Evolutionary conservation across 225 moss, liverwort and hornwort species (phyloP).

Genomic region (Climacium dendroides): DNA sequence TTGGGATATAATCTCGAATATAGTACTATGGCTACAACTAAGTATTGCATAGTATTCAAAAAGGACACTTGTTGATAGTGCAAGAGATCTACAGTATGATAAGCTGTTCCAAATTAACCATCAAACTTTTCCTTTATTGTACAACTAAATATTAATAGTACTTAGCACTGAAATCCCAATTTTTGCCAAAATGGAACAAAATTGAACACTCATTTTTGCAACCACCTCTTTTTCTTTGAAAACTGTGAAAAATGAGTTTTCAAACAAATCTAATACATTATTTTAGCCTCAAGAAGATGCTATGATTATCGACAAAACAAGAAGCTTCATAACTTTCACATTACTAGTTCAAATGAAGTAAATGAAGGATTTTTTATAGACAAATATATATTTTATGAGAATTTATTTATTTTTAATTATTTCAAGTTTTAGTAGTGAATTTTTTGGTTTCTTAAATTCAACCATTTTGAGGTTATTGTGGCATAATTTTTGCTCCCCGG

Average conservation of each 20-base stretch:
- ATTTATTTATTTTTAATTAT: neutral
- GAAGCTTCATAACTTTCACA: no score
- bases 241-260: neutral
- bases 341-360: neutral
- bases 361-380: neutral
- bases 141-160: fast-evolving
- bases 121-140: no score
- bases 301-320: fast-evolving
- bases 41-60: no score
- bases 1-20: no score
- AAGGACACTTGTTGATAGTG: no score
- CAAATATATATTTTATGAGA: neutral
- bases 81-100: no score
- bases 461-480: no score
- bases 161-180: no score
- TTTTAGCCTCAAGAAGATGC: neutral
- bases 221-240: neutral
- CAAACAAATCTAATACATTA: neutral
- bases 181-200: neutral
- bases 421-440: neutral
- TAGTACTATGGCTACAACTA: no score
- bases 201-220: fast-evolving
- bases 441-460: fast-evolving
- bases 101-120: no score
- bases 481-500: no score